Base-by-base conservation (phyloP, 2,329 filamentous ascomycete genomes). In the Parascedosporium putredinis region DNA sequence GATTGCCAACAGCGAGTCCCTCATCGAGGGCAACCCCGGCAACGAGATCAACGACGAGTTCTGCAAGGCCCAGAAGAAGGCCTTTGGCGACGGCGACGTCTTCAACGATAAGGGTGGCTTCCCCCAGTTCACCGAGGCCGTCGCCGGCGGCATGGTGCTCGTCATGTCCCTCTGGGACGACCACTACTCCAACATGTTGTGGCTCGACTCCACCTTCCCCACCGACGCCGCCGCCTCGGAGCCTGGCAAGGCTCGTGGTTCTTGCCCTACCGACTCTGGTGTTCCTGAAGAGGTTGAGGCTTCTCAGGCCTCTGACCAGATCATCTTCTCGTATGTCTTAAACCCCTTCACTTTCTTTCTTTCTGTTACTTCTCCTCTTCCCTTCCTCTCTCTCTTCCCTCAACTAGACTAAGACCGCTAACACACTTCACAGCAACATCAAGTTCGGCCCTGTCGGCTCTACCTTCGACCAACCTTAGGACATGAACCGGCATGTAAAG, bases 131-230 rank as follows among this genome's bases (percentile, higher is more conserved):
- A 72, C 72, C 54, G 59, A 67, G 51, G 68, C 67, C 31, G 57
- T 73, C 42, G 57, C 60, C 46, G 54, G 58, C 8, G 62, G 62
- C 56, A 73, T 73, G 71, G 71, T 74, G 24, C 68, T 74, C 25
- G 71, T 73, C 57, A 64, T 74, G 62, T 71, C 68, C 48, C 58
- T 74, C 53, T 82, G 79, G 79, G 78, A 84, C 59, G 83, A 86
- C 66, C 76, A 85, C 65, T 65, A 75, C 52, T 67, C 76, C 59
- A 74, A 83, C 67, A 87, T 88, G 82, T 75, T 84, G 59, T 88
- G 84, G 84, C 76, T 88, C 57, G 84, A 88, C 70, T 78, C 76
- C 52, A 75, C 68, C 61, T 84, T 76, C 70, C 82, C 83, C 14
- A 54, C 53, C 7, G 58, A 57, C 47, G 55, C 56, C 52, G 20